phyloP scores from a whole-genome alignment of 495 filamentous ascomycete species.

The Pseudevernia furfuracea region DNA sequence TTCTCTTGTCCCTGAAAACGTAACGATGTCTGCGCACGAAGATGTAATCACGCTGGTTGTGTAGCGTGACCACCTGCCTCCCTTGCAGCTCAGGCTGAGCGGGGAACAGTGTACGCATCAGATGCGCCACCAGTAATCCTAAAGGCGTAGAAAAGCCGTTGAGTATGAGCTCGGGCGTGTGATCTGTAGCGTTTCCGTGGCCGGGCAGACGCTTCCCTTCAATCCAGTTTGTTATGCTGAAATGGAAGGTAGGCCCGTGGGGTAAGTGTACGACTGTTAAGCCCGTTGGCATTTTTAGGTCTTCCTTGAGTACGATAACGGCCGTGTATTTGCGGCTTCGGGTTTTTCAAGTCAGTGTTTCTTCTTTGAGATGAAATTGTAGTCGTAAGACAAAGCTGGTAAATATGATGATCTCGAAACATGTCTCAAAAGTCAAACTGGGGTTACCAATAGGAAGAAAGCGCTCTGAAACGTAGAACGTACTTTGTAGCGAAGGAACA shows the following conservation, averaged over 20 bases:
- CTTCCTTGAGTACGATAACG: constrained; percentile 74
- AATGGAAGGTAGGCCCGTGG: constrained; percentile 79
- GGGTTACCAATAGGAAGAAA: neutral
- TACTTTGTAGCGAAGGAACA: constrained; percentile 60
- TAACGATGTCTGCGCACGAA: constrained; percentile 88
- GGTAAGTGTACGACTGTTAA: constrained; percentile 79
- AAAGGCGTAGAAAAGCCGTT: constrained; percentile 94
- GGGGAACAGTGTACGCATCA: constrained; percentile 80
- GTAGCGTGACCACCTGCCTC: constrained; percentile 80
- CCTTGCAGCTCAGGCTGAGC: constrained; percentile 72
- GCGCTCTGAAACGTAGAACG: neutral
- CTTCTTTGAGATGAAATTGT: neutral
- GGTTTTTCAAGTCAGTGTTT: neutral
- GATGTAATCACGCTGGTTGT: constrained; percentile 95
- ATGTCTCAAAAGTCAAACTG: neutral
- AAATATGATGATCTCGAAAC: neutral
- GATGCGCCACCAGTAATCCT: constrained; percentile 77
- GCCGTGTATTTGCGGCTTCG: constrained; percentile 67
- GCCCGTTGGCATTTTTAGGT: constrained; percentile 68
- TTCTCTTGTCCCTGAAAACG: constrained; percentile 77
- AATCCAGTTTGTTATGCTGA: constrained; percentile 75
- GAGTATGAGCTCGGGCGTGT: constrained; percentile 86
- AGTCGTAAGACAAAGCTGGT: neutral
- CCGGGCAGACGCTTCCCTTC: constrained; percentile 77
- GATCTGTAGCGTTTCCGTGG: constrained; percentile 80